Evolutionary conservation across 106 monocot genomes (phyloP), one percentile per base, ranked within the genome.

Genomic region (Dendrobium chrysotoxum): DNA sequence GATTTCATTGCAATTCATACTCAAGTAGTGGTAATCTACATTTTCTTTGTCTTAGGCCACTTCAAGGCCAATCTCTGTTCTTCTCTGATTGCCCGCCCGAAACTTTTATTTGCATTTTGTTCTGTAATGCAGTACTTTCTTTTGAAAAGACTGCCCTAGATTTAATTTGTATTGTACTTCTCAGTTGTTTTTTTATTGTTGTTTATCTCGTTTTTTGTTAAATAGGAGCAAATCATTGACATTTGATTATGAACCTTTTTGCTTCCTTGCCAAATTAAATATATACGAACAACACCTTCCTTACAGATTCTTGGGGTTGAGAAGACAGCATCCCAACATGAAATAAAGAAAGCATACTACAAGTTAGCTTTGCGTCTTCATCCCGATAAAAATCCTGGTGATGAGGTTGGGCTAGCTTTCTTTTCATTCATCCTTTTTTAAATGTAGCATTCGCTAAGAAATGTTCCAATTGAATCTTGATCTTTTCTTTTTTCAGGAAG

Each of bases 361-460:
- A 94, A 97, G 84, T 88, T 97, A 85, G 97, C 97, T 20, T 80
- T 97, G 88, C 87, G 84, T 65, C 94, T 97, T 72, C 97, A 97
- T 85, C 97, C 94, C 20, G 97, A 97, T 87, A 97, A 97, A 80
- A 97, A 94, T 80, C 92, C 94, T 84, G 94, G 84, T 21, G 88
- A 97, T 81, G 97, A 94, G 89, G 97, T 97, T 71, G 18, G 13
- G 16, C 50, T 50, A 50, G 1, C 15, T 16, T 50, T 50, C 44
- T 44, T 50, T 50, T 1, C 50, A 15, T 50, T 13, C 50, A 13
- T 50, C 15, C 11, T 50, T 50, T 13, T 50, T 50, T 50, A 11
- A 50, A 7, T 67, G 75, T 18, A 47, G 35, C 31, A 30, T 81
- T 79, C 7, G 20, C 68, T 47, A 31, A 42, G 5, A 45, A 40